phyloP scores from a whole-genome alignment of 2,329 filamentous ascomycete genomes.

The Ascochyta koolunga region DNA sequence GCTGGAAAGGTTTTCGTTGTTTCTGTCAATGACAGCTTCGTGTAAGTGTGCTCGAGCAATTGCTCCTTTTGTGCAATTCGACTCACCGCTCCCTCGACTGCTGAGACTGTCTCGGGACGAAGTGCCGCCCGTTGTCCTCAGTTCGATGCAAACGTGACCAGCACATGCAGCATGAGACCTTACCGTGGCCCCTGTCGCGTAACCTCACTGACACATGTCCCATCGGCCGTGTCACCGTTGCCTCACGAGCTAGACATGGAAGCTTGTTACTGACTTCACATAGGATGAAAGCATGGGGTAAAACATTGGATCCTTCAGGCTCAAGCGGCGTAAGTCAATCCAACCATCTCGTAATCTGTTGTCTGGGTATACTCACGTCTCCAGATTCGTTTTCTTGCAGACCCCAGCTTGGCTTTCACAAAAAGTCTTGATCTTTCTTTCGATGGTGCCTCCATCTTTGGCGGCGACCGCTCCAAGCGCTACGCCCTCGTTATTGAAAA shows the following conservation, averaged over 20 bases:
- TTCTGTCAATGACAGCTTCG: slow-evolving; percentile 92
- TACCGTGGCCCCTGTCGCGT: slow-evolving; percentile 9
- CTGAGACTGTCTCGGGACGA: slow-evolving; percentile 22
- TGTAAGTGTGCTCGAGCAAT: slow-evolving; percentile 63
- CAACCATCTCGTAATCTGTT: not conserved
- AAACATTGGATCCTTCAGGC: slow-evolving; percentile 74
- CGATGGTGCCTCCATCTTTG: slow-evolving; percentile 79
- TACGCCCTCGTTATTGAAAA: slow-evolving; percentile 84
- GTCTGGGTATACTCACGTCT: slow-evolving; percentile 14
- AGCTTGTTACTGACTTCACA: slow-evolving; percentile 19
- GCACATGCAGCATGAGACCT: slow-evolving; percentile 15
- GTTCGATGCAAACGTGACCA: slow-evolving; percentile 21
- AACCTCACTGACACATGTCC: slow-evolving; percentile 15
- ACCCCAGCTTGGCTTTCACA: slow-evolving; percentile 80
- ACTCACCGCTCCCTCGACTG: slow-evolving; percentile 8
- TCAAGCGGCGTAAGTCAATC: slow-evolving; percentile 72
- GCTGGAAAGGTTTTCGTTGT: slow-evolving; percentile 89
- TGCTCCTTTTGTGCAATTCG: slow-evolving; percentile 4
- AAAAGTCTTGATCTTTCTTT: slow-evolving; percentile 83
- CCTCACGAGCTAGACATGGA: not conserved
- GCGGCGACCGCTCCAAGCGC: slow-evolving; percentile 81
- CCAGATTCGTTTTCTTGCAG: slow-evolving; percentile 87
- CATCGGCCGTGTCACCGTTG: slow-evolving; percentile 1
- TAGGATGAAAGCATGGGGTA: slow-evolving; percentile 89
- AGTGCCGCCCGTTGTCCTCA: slow-evolving; percentile 11